Evolutionary conservation across 2,329 filamentous ascomycete genomes (phyloP), one percentile per base, ranked within the genome.

Genomic region (Colletotrichum sp.): DNA sequence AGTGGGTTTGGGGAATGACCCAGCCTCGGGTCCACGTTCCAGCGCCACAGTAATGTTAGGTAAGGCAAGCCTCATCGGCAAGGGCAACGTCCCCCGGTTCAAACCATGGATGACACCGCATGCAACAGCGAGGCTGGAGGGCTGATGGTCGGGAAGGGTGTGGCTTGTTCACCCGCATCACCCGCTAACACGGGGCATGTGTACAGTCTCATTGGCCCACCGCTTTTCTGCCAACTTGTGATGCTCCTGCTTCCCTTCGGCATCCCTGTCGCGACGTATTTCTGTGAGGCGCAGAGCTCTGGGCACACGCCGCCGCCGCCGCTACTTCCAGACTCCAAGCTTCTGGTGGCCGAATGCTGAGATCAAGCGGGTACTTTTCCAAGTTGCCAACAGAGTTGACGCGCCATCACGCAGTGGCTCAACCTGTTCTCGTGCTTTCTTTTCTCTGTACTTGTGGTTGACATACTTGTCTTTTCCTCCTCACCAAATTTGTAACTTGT

Each of bases 221-320:
- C 34, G 30, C 28, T 43, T 24, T 69, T 62, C 67, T 52, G 55
- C 26, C 56, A 61, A 34, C 55, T 48, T 36, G 26, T 26, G 12
- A 38, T 52, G 21, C 16, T 26, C 68, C 70, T 66, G 59, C 67
- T 36, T 58, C 58, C 68, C 66, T 74, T 71, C 24, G 24, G 24
- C 43, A 75, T 73, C 73, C 69, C 73, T 73, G 73, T 76, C 66
- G 61, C 65, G 65, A 66, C 71, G 71, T 74, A 36, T 74, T 74
- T 70, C 59, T 43, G 70, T 66, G 71, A 76, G 74, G 74, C 74
- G 74, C 71, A 76, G 74, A 76, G 71, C 71, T 76, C 71, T 76
- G 71, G 71, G 66, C 73, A 75, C 63, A 75, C 73, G 73, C 69
- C 63, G 73, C 58, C 72, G 71, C 66, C 67, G 71, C 67, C 66